A percentile compares a stretch with the other conserved stretches of the same genome.
Conservation (phyloP, 2,329 filamentous ascomycete species). For the Fusarium cicatricum region DNA sequence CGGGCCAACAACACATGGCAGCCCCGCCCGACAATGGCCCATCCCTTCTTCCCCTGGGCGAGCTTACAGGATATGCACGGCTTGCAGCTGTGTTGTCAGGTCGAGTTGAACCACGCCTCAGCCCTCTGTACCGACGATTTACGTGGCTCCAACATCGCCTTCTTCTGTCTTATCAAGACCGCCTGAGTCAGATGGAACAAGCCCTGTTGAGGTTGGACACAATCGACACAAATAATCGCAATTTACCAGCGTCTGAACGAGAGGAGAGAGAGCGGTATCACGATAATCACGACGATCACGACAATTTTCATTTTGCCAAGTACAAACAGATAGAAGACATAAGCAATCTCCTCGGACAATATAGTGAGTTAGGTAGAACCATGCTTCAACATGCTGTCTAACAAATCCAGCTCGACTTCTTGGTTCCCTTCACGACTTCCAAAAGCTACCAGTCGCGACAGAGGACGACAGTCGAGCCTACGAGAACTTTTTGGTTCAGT, state of each 20-base stretch:
- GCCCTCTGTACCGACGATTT: conserved; percentile 84
- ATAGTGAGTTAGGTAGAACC: conserved; percentile 9
- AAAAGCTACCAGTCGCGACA: conserved; percentile 60
- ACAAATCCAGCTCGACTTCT: conserved; percentile 62
- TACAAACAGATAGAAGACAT: conserved; percentile 9
- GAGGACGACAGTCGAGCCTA: conserved; percentile 56
- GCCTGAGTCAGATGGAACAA: conserved; percentile 82
- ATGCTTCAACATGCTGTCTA: not conserved
- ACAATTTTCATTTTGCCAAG: conserved; percentile 5
- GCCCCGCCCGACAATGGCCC: not conserved
- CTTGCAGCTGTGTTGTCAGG: conserved; percentile 62
- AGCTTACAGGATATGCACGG: conserved; percentile 68
- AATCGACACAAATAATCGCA: conserved; percentile 57
- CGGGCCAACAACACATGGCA: conserved; percentile 22
- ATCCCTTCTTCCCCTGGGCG: conserved; percentile 46
- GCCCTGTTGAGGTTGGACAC: conserved; percentile 75
- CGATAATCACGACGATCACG: not conserved
- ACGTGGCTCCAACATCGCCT: conserved; percentile 83
- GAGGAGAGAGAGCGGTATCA: conserved; percentile 11
- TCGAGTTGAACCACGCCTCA: conserved; percentile 43
- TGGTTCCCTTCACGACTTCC: conserved; percentile 61
- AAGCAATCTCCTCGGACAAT: conserved; percentile 4
- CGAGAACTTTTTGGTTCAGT: conserved; percentile 61
- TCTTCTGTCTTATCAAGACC: conserved; percentile 84
- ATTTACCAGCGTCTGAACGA: conserved; percentile 11